A percentile compares a stretch with the other conserved stretches of the same genome.
Evolutionary conservation across 208 protist species (phyloP).

Genomic region (Leishmania arabica): DNA sequence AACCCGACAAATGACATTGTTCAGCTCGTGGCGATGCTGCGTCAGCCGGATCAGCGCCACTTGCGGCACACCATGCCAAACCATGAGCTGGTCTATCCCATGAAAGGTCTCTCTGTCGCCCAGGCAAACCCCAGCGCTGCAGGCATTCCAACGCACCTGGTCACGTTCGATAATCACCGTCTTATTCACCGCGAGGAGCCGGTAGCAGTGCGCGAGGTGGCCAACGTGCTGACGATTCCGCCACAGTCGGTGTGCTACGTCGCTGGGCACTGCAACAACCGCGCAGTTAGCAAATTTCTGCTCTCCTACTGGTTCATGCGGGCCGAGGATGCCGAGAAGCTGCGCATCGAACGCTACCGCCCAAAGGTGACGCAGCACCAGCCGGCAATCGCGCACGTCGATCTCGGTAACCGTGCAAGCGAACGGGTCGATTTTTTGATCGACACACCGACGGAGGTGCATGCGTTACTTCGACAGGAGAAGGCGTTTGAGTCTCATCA

Average conservation of each 20-base stretch:
- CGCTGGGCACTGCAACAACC: constrained; percentile 43
- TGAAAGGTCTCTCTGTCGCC: constrained; percentile 44
- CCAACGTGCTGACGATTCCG: constrained; percentile 49
- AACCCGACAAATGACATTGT: constrained; percentile 37
- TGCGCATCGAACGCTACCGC: constrained; percentile 38
- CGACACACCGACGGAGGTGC: constrained; percentile 54
- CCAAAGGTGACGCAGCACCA: constrained; percentile 39
- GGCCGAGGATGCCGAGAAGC: constrained; percentile 13
- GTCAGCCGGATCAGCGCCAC: constrained; percentile 60
- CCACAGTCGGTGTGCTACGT: constrained; percentile 60
- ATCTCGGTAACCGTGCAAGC: constrained; percentile 38
- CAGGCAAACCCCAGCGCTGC: constrained; percentile 16
- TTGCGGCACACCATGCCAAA: constrained; percentile 40
- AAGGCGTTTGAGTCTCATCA: constrained; percentile 27
- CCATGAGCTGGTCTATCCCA: constrained; percentile 37
- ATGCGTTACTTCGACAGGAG: constrained; percentile 54
- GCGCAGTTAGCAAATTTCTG: constrained; percentile 54
- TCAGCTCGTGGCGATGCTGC: constrained; percentile 51
- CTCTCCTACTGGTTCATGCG: constrained; percentile 63
- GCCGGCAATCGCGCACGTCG: constrained; percentile 45
- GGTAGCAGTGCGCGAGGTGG: constrained; percentile 42
- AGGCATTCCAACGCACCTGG: constrained; percentile 47
- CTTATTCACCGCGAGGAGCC: constrained; percentile 46
- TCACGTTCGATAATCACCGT: constrained; percentile 67
- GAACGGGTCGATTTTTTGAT: constrained; percentile 65